Evolutionary conservation across 2,329 filamentous ascomycete genomes (phyloP), one percentile per base, ranked within the genome.

Genomic region (Zymoseptoria pseudotritici): DNA sequence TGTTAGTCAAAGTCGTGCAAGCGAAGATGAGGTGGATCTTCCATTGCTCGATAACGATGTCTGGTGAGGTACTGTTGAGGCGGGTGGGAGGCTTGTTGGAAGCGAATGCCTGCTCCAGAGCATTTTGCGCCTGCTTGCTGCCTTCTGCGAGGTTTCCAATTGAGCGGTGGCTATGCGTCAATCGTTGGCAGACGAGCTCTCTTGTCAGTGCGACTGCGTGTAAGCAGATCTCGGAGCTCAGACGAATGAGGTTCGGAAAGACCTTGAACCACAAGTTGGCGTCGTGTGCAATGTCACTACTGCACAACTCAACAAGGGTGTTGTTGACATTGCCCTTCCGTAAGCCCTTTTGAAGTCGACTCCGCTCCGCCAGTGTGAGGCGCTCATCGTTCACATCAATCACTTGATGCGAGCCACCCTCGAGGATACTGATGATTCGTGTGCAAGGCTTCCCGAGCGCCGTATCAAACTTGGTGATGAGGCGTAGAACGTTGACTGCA

Each of bases 21-120:
- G 93, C 94, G 77, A 99, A 97, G 58, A 97, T 92, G 24, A 99
- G 81, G 73, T 97, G 97, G 2, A 97, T 79, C 75, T 97, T 97
- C 93, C 93, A 99, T 72, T 99, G 94, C 74, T 97, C 95, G 60
- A 99, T 86, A 59, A 97, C 81, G 21, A 96, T 86, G 68, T 96
- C 91, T 0, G 92, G 89, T 19, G 91, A 88, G 0, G 88, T 87
- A 2, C 85, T 87, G 66, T 78, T 80, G 9, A 68, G 60, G 69
- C 81, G 86, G n/a, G 61, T 61, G 19, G 65, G 61, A 3, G 69
- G 63, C 51, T 60, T 65, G 52, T 58, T 63, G 9, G 65, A 55
- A 2, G 58, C 61, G 29, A 70, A 77, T 54, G 86, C 83, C 19
- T 82, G 78, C 57, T 85, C 85, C 64, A 88, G 84, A 67, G 86